Percentiles rank a stretch among this genome's conserved stretches.
These are phyloP conservation scores for Glarea lozoyensis DNA, from an alignment of 495 filamentous ascomycete species.

Conservation along the genomic window DNA sequence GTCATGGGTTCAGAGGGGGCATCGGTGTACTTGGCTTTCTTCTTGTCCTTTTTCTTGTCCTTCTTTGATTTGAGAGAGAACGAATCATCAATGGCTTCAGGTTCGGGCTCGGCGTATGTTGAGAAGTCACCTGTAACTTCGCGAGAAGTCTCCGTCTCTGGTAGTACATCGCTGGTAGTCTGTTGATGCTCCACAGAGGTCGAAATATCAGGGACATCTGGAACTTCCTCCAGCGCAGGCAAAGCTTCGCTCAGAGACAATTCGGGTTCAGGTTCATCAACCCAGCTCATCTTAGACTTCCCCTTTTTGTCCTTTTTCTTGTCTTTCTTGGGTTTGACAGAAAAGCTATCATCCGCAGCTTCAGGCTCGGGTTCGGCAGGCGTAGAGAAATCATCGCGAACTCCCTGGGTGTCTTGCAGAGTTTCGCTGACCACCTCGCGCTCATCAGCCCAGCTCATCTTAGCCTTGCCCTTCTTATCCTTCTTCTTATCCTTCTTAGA, in stretches of 20 bases:
- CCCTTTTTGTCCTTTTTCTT: slow-evolving; percentile 33
- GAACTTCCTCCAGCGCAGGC: slow-evolving; percentile 2
- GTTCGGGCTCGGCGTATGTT: not conserved
- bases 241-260: not conserved
- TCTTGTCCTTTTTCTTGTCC: slow-evolving; percentile 33
- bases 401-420: no score
- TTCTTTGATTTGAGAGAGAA: slow-evolving; percentile 8
- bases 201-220: no score
- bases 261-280: slow-evolving; percentile 16
- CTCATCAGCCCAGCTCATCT: slow-evolving; percentile 11
- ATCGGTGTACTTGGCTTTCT: slow-evolving; percentile 25
- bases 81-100: no score
- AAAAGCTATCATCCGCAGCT: slow-evolving; percentile 5
- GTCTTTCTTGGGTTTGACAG: slow-evolving; percentile 21
- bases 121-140: not conserved
- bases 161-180: no score
- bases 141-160: not conserved
- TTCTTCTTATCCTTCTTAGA: slow-evolving; percentile 28
- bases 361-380: slow-evolving; percentile 1
- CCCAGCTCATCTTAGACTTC: slow-evolving; percentile 18
- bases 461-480: slow-evolving; percentile 30
- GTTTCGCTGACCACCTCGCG: slow-evolving; percentile 14
- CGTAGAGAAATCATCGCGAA: not conserved
- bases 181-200: no score
- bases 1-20: no score